These are phyloP conservation scores for Metarhizium brunneum DNA, from an alignment of 2,329 filamentous ascomycete species.

Conservation along the genomic window DNA sequence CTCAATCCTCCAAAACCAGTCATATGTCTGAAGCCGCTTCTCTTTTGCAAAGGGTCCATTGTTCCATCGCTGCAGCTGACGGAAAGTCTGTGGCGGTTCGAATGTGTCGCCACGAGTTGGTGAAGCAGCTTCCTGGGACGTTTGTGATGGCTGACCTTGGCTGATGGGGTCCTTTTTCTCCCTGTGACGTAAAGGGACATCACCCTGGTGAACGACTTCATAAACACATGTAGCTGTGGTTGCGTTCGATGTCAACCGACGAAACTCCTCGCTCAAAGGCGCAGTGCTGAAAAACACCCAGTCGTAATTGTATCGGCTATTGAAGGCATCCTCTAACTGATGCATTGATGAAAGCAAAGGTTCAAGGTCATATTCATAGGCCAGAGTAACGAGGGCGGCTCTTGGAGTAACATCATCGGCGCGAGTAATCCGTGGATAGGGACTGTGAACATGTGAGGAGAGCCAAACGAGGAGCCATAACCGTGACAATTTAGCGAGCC, in stretches of 20 bases:
- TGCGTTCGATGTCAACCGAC: slow-evolving; percentile 52
- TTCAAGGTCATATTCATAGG: slow-evolving; percentile 20
- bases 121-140: slow-evolving; percentile 1
- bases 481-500: slow-evolving; percentile 5
- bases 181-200: slow-evolving; percentile 46
- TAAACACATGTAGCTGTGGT: slow-evolving; percentile 66
- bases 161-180: not conserved
- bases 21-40: slow-evolving; percentile 52
- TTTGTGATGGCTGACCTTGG: slow-evolving; percentile 1
- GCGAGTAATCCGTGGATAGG: slow-evolving; percentile 7
- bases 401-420: slow-evolving; percentile 15
- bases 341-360: slow-evolving; percentile 34
- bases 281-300: slow-evolving; percentile 85
- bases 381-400: slow-evolving; percentile 23
- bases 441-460: slow-evolving; percentile 8
- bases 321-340: slow-evolving; percentile 54
- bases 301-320: slow-evolving; percentile 72
- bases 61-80: slow-evolving; percentile 77
- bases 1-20: slow-evolving; percentile 54
- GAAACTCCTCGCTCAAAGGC: slow-evolving; percentile 71
- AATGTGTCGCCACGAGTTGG: slow-evolving; percentile 26
- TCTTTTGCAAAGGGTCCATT: slow-evolving; percentile 75
- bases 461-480: slow-evolving; percentile 4
- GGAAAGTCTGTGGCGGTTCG: slow-evolving; percentile 55
- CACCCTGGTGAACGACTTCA: slow-evolving; percentile 63